Conservation (phyloP, 192 early-diverging fungal species). For the Gamsiella multidivaricata region DNA sequence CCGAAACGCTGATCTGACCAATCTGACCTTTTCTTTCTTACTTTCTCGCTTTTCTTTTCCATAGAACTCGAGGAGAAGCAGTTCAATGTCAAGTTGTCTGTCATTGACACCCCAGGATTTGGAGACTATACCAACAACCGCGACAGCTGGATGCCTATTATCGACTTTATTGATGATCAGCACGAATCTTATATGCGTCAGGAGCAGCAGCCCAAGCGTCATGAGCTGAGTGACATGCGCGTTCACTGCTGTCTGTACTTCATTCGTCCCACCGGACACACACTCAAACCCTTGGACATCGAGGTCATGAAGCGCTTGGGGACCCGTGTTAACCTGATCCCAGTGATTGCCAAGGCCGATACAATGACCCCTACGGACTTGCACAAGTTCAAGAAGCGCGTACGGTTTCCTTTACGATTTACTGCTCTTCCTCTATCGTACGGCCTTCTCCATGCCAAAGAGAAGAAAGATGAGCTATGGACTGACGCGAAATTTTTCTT, state of each 20-base stretch:
- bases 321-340: constrained; percentile 96
- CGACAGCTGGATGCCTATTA: constrained; percentile 97
- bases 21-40: neutral
- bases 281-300: constrained; percentile 92
- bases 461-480: neutral
- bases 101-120: constrained; percentile 93
- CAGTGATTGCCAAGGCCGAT: constrained; percentile 98
- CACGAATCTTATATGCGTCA: constrained; percentile 94
- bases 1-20: neutral
- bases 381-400: constrained; percentile 94
- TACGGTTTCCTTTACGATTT: constrained; percentile 51
- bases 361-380: constrained; percentile 93
- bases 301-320: constrained; percentile 98
- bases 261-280: constrained; percentile 98
- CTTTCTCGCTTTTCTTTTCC: neutral
- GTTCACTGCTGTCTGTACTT: constrained; percentile 99
- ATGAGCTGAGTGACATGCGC: constrained; percentile 91
- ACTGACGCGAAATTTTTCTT: neutral
- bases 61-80: constrained; percentile 96
- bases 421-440: neutral
- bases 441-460: neutral
- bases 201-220: constrained; percentile 88
- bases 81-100: constrained; percentile 95
- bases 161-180: constrained; percentile 99
- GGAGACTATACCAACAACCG: constrained; percentile 93